Evolutionary conservation across 2,329 filamentous ascomycete genomes (phyloP).

Genomic region (Talaromyces albobiverticillius): DNA sequence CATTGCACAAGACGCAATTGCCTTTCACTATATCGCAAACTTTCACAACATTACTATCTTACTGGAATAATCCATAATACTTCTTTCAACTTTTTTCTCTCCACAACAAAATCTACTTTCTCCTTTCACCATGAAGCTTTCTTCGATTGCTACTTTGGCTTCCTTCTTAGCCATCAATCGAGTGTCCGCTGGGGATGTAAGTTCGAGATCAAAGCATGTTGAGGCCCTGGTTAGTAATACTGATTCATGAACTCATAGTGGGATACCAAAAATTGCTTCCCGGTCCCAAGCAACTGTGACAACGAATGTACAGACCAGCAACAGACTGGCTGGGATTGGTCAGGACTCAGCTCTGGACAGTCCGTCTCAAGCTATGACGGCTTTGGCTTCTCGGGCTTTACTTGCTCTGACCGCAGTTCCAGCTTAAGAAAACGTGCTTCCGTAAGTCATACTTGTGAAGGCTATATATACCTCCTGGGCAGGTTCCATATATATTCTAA

Average conservation of each 20-base stretch:
- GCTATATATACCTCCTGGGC: no score
- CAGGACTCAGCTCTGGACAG: conserved; percentile 56
- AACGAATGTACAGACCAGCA: conserved; percentile 75
- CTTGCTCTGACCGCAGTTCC: conserved; percentile 54
- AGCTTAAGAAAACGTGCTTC: conserved; percentile 4
- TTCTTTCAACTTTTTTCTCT: not conserved
- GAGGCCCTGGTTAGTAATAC: conserved; percentile 16
- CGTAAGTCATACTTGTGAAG: not conserved
- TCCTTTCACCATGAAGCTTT: conserved; percentile 21
- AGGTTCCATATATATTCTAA: not conserved
- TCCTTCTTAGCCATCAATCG: conserved; percentile 23
- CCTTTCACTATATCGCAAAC: conserved; percentile 22
- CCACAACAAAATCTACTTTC: not conserved
- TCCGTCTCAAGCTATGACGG: conserved; percentile 65
- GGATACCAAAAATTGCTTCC: conserved; percentile 56
- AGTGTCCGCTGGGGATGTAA: conserved; percentile 23
- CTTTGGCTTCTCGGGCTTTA: conserved; percentile 72
- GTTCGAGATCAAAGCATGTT: conserved; percentile 8
- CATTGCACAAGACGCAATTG: conserved; percentile 34
- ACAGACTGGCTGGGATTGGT: conserved; percentile 69
- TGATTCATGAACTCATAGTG: conserved; percentile 34
- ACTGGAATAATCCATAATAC: conserved; percentile 18
- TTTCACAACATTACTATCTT: conserved; percentile 9
- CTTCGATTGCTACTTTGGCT: conserved; percentile 18
- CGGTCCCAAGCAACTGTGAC: conserved; percentile 67